Evolutionary conservation across 768 basidiomycete species (phyloP).

Genomic region (Tylopilus subfusipes): DNA sequence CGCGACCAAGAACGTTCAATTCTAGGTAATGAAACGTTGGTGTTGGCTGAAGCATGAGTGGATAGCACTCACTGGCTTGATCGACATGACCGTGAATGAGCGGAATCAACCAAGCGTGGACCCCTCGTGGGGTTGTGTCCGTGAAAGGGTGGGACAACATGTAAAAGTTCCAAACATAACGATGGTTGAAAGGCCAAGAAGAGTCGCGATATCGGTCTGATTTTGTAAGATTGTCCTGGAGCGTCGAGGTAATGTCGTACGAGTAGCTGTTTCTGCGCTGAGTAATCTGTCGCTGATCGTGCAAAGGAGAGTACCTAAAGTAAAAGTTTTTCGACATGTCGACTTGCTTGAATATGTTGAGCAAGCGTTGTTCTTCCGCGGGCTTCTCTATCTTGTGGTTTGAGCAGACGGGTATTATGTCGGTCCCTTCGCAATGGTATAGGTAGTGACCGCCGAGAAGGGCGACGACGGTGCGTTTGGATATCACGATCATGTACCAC

Average conservation of each 20-base stretch:
- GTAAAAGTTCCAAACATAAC: conserved; percentile 94
- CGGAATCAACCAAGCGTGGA: conserved; percentile 83
- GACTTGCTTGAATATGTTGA: conserved; percentile 92
- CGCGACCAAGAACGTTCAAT: no score
- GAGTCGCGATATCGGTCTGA: conserved; percentile 42
- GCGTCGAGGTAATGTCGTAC: conserved; percentile 94
- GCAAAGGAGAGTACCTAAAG: conserved; percentile 62
- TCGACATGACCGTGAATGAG: conserved; percentile 96
- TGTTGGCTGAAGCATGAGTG: not conserved
- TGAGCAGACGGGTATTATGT: conserved; percentile 72
- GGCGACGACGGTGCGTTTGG: conserved; percentile 88
- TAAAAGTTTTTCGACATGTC: conserved; percentile 99
- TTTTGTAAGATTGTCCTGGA: conserved; percentile 85
- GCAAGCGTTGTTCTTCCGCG: conserved; percentile 82
- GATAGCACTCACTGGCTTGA: conserved; percentile 81
- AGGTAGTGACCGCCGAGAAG: conserved; percentile 94
- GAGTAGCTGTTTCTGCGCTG: conserved; percentile 61
- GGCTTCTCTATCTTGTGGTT: conserved; percentile 85
- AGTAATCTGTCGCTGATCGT: not conserved
- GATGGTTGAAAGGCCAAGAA: conserved; percentile 73
- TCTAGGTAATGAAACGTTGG: conserved; percentile 46
- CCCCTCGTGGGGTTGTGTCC: conserved; percentile 38
- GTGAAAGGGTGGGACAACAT: conserved; percentile 71
- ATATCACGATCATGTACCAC: conserved; percentile 92
- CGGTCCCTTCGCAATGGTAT: conserved; percentile 92